Base-by-base conservation (phyloP, 306 rosid genomes). In the Phaseolus lunatus region DNA sequence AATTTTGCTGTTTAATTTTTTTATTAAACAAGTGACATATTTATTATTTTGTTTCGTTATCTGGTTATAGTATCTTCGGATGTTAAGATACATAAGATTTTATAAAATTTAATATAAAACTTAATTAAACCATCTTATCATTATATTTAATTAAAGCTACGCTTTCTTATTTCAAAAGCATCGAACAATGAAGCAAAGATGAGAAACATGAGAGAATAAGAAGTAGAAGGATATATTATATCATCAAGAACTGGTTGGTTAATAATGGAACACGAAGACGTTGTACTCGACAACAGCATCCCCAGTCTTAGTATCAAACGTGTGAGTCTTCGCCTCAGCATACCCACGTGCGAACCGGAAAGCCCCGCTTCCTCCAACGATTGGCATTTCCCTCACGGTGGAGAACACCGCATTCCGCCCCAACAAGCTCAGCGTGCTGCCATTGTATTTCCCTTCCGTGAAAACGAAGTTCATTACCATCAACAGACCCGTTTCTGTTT, bases 271-370 rank as follows among this genome's bases (percentile, higher is more conserved):
- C 5, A 75, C 92, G 47, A 67, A 88, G 27, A 65, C 86, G 19
- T 80, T 75, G 52, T 86, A 89, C 48, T 84, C 92, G 26, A 86
- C 84, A 3, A 88, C 71, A 9, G 87, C 87, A 78, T 86, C 73
- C n/a, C 76, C 80, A 0, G 83, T 77, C 0, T 76, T 72, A 1
- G 20, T 0, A 76, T 80, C 67, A 19, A 82, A 3, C 1, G 19
- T 11, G 54, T 77, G 65, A 64, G 90, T 84, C 61, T 56, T 86
- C 1, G 85, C 84, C 35, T 23, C 76, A 74, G 82, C 90, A 24
- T 88, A 88, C n/a, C 90, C 92, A 57, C 87, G 85, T 2, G 88
- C 88, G 33, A 86, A 86, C 63, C 83, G 69, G 57, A 88, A 88
- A 33, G 68, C 45, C 16, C 90, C 88, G 11, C 80, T 82, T 49